phyloP scores from a whole-genome alignment of 768 basidiomycete genomes.

The Tricholoma saponaceum region DNA sequence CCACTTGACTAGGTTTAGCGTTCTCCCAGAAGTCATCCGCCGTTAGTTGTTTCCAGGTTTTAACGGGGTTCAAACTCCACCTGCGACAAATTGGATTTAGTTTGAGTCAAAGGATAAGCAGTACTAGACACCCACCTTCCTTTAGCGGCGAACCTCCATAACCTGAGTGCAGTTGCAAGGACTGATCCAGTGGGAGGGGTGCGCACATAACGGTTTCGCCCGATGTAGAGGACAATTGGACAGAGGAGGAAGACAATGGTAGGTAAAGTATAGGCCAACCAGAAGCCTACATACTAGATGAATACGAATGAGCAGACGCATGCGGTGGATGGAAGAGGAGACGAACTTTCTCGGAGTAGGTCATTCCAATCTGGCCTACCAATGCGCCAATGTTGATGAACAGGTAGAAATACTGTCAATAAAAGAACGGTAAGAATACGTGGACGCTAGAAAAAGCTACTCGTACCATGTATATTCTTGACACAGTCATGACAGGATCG shows the following conservation, averaged over 20 bases:
- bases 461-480: conserved; percentile 69
- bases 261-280: conserved; percentile 63
- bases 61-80: conserved; percentile 45
- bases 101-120: neutral
- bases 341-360: conserved; percentile 57
- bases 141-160: conserved; percentile 41
- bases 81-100: neutral
- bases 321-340: neutral
- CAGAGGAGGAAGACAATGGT: conserved; percentile 57
- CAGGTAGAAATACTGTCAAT: conserved; percentile 54
- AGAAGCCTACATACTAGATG: conserved; percentile 59
- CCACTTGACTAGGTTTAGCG: conserved; percentile 58
- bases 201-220: conserved; percentile 48
- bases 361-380: conserved; percentile 65
- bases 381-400: conserved; percentile 75
- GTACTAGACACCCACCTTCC: conserved; percentile 36
- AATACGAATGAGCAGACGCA: neutral
- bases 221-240: conserved; percentile 54
- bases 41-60: conserved; percentile 42
- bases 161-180: conserved; percentile 42
- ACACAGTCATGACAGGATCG: conserved; percentile 64
- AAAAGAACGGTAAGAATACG: neutral
- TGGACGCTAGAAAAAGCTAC: conserved; percentile 11
- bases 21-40: conserved; percentile 71
- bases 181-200: conserved; percentile 68